Conservation (phyloP, 2,329 filamentous ascomycete species). For the Ophiostoma sp. region DNA sequence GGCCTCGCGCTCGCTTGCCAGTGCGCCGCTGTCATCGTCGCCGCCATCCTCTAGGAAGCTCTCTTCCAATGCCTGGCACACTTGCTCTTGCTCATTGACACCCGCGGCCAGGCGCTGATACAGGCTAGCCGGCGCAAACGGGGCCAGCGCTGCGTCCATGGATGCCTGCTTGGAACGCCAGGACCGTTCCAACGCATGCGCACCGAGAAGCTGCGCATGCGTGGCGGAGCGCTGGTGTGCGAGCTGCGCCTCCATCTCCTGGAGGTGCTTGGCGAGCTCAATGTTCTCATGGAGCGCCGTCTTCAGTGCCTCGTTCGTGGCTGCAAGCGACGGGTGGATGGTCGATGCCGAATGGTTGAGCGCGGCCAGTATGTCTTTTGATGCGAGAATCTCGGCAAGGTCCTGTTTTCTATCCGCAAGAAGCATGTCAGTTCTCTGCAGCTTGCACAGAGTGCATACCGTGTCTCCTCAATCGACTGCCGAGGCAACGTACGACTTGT, state of each 20-base stretch:
- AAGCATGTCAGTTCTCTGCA: neutral
- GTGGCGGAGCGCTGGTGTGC: constrained; percentile 60
- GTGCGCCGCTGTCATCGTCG: constrained; percentile 30
- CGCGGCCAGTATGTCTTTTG: constrained; percentile 63
- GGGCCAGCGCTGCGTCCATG: constrained; percentile 77
- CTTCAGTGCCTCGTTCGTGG: constrained; percentile 60
- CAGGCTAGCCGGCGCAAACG: constrained; percentile 79
- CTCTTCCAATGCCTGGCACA: constrained; percentile 81
- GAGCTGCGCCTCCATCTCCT: constrained; percentile 54
- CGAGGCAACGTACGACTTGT: constrained; percentile 64
- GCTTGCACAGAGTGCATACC: neutral
- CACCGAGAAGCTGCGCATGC: constrained; percentile 73
- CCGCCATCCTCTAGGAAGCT: constrained; percentile 68
- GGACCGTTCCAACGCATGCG: constrained; percentile 83
- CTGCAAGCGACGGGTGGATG: constrained; percentile 64
- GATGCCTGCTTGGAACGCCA: constrained; percentile 85
- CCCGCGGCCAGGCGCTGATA: constrained; percentile 75
- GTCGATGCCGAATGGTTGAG: constrained; percentile 62
- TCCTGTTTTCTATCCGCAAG: constrained; percentile 61
- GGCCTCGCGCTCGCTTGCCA: constrained; percentile 73
- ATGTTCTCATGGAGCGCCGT: constrained; percentile 66
- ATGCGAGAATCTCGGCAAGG: constrained; percentile 62
- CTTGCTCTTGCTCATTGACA: constrained; percentile 72
- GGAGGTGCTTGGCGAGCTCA: constrained; percentile 58
- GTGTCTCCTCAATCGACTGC: too few relatives aligned